A percentile compares a stretch with the other conserved stretches of the same genome.
These are phyloP conservation scores for Pleurotus platypus DNA, from an alignment of 768 basidiomycete species.

Conservation along the genomic window DNA sequence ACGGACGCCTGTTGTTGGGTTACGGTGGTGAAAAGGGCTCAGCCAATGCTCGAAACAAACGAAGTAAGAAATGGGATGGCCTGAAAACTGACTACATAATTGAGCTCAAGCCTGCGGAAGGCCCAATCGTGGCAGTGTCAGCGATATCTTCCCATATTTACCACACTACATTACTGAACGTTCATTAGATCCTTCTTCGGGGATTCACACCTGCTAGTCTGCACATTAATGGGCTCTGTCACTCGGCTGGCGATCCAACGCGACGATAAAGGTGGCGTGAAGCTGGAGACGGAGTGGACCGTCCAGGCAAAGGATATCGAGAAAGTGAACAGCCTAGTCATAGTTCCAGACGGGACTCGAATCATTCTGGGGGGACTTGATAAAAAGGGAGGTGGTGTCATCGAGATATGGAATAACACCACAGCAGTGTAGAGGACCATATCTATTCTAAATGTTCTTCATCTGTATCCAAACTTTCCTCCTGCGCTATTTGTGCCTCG, in stretches of 20 bases:
- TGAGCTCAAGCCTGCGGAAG: constrained; percentile 55
- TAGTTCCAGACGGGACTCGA: constrained; percentile 32
- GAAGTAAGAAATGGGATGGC: constrained; percentile 71
- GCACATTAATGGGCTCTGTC: constrained; percentile 60
- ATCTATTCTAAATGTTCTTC: too few species aligned
- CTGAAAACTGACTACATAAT: constrained; percentile 44
- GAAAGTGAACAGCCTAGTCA: constrained; percentile 66
- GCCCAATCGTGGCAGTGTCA: constrained; percentile 72
- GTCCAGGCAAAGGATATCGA: constrained; percentile 36
- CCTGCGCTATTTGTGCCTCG: constrained; percentile 36
- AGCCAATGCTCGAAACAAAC: constrained; percentile 40
- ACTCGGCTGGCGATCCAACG: constrained; percentile 44
- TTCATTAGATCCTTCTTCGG: constrained; percentile 45
- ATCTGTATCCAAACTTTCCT: constrained; percentile 16
- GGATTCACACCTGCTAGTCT: constrained; percentile 43
- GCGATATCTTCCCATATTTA: constrained; percentile 14
- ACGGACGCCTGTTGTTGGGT: constrained; percentile 70
- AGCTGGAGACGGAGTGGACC: constrained; percentile 44
- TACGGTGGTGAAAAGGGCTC: constrained; percentile 54
- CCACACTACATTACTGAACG: neutral
- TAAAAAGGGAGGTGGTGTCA: constrained; percentile 52
- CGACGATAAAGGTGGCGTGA: constrained; percentile 32
- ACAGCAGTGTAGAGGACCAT: neutral
- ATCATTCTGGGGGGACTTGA: constrained; percentile 63
- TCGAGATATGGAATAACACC: constrained; percentile 56